Percentiles rank a stretch among this genome's conserved stretches.
Conservation (phyloP, 164 flowering plant species). For the Hamamelis virginiana region DNA sequence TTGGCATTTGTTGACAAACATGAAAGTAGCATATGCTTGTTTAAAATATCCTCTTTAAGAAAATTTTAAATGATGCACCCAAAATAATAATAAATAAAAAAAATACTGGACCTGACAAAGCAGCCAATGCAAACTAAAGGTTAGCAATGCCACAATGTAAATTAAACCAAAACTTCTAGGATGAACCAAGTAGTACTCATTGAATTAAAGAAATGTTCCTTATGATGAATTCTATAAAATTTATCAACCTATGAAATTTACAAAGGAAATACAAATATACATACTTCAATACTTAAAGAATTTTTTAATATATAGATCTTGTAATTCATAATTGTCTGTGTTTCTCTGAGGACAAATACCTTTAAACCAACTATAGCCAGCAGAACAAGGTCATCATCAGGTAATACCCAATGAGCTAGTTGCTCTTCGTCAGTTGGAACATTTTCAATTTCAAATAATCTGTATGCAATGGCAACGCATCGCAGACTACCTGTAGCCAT, state of each 20-base stretch:
- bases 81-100: too few relatives aligned
- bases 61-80: background rate
- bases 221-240: too few relatives aligned
- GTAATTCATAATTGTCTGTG: background rate
- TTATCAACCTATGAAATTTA: too few relatives aligned
- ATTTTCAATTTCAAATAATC: constrained; percentile 41
- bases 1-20: background rate
- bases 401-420: constrained; percentile 63
- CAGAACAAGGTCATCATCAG: constrained; percentile 77
- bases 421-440: constrained; percentile 72
- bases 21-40: background rate
- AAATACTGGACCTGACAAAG: too few relatives aligned
- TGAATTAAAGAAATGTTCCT: too few relatives aligned
- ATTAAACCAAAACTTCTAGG: too few relatives aligned
- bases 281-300: background rate
- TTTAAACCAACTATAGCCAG: constrained; percentile 89
- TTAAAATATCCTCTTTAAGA: background rate
- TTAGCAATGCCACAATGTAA: too few relatives aligned
- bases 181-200: too few relatives aligned
- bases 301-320: background rate
- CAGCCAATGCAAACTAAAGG: too few relatives aligned
- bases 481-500: constrained; percentile 88
- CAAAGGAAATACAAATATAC: too few relatives aligned
- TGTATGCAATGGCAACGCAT: constrained; percentile 87
- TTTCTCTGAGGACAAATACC: constrained; percentile 36